Evolutionary conservation across 2,329 filamentous ascomycete species (phyloP), one percentile per base, ranked within the genome.

Genomic region (Colletotrichum aenigma): DNA sequence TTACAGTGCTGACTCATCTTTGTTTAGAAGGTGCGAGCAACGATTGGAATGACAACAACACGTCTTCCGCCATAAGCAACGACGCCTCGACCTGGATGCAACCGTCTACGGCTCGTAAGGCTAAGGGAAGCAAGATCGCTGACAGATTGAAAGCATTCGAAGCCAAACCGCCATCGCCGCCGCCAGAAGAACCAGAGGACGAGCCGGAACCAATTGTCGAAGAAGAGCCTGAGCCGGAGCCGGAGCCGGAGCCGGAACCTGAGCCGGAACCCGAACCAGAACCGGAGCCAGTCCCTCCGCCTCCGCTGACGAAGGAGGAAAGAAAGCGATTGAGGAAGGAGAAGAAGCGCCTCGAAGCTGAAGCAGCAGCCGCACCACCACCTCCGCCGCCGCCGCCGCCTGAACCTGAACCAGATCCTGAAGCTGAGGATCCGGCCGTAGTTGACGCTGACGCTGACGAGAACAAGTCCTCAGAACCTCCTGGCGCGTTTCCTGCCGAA

Each of bases 121-220:
- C 85, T 66, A 84, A 87, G 58, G 84, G 85, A 75, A 87, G 87
- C 76, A 91, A 89, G 81, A 88, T 92, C 80, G 87, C 90, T 71
- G 89, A 92, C 80, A 88, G 86, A 79, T 86, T 91, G 76, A 91
- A 88, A 82, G 87, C 88, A 34, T 92, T 92, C 79, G 89, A 92
- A 82, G 79, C 86, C 66, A 61, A 32, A 32, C 78, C 82, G 26
- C 70, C 73, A 30, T 52, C 67, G 82, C 32, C 66, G n/a, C 67
- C 67, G 82, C 85, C 68, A 84, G 88, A 77, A 82, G 84, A 48
- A 48, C 38, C 38, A n/a, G 38, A 48, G 38, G 38, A 69, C 66
- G 79, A 74, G 65, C 67, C 72, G 9, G 68, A 28, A 30, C 61
- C 61, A 32, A 24, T 66, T 32, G 68, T 79, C 26, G 78, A 81